Percentiles rank a stretch among this genome's conserved stretches.
Conservation (phyloP, 345 rosid species). For the Xanthoceras sorbifolium region DNA sequence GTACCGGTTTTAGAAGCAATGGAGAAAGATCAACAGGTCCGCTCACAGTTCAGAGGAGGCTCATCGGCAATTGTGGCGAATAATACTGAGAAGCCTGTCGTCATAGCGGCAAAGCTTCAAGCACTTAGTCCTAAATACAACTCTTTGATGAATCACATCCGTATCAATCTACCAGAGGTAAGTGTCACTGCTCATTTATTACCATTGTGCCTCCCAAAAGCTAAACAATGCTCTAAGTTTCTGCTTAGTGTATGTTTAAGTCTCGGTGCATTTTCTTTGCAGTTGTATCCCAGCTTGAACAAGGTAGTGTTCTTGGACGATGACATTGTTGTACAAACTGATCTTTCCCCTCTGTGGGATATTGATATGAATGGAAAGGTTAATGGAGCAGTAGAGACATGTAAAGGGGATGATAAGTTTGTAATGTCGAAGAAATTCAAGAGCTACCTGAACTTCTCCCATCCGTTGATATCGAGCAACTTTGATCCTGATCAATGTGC, state of each 20-base stretch:
- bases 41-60: constrained; percentile 92
- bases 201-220: neutral
- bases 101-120: constrained; percentile 89
- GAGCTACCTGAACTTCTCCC: constrained; percentile 91
- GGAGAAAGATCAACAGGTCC: constrained; percentile 89
- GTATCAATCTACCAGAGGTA: constrained; percentile 97
- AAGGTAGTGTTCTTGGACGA: constrained; percentile 93
- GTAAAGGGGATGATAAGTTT: constrained; percentile 73
- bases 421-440: constrained; percentile 87
- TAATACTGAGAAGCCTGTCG: constrained; percentile 66
- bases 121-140: constrained; percentile 95
- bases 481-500: constrained; percentile 87
- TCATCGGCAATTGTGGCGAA: constrained; percentile 80
- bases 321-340: constrained; percentile 89
- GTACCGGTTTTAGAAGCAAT: constrained; percentile 95
- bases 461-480: constrained; percentile 59
- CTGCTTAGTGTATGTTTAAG: neutral
- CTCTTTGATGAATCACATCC: constrained; percentile 90
- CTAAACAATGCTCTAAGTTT: neutral
- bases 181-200: neutral
- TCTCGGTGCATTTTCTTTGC: constrained; percentile 23
- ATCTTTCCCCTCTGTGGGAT: constrained; percentile 94
- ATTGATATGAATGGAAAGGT: constrained; percentile 89
- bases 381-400: constrained; percentile 93
- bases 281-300: constrained; percentile 89